phyloP scores from a whole-genome alignment of 108 stramenopile species.

The Skeletonema tropicum region DNA sequence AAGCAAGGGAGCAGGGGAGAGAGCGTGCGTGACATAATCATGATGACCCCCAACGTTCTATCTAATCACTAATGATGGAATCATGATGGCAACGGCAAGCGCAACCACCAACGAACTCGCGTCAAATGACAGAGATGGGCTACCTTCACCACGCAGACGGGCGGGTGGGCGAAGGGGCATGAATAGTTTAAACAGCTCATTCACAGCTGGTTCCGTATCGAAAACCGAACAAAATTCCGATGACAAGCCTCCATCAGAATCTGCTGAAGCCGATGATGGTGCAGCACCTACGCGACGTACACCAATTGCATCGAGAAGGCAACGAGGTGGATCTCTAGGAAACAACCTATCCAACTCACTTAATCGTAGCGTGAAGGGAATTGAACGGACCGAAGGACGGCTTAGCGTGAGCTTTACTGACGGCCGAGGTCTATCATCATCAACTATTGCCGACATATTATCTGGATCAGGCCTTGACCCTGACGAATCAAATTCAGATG shows the following conservation, averaged over 20 bases:
- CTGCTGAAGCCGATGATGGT: neutral
- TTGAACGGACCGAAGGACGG: slow-evolving; percentile 2
- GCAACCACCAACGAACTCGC: neutral
- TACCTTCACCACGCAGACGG: neutral
- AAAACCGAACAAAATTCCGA: neutral
- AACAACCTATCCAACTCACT: neutral
- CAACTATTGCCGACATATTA: neutral
- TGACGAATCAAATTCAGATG: neutral
- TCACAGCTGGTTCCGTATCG: neutral
- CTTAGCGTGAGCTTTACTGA: neutral
- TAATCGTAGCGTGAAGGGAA: neutral
- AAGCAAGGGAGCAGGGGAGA: too few relatives aligned
- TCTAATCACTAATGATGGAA: too few relatives aligned
- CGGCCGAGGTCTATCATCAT: neutral
- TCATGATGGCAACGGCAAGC: neutral
- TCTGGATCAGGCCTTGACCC: neutral
- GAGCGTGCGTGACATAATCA: too few relatives aligned
- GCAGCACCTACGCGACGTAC: neutral
- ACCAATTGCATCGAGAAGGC: neutral
- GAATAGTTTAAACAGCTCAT: neutral
- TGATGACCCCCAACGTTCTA: too few relatives aligned
- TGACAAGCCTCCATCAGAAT: neutral
- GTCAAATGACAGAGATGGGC: neutral
- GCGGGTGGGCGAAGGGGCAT: neutral
- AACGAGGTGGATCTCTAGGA: neutral